Conservation (phyloP, 352 stramenopile genomes). For the Globisporangium paddicum region DNA sequence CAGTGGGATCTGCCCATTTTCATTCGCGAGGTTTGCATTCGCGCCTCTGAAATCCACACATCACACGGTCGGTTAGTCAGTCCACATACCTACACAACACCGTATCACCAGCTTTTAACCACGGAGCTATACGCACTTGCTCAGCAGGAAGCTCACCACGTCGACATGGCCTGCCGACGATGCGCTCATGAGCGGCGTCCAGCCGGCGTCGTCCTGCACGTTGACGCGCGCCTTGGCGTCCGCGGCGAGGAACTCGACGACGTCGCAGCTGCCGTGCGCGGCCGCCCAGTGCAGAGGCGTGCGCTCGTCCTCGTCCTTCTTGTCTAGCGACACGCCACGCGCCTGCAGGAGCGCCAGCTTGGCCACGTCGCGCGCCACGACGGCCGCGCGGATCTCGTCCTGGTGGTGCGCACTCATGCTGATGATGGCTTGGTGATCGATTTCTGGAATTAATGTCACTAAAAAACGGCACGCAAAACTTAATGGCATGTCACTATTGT, state of each 20-base stretch:
- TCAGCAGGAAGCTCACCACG: slow-evolving; percentile 48
- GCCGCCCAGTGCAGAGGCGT: slow-evolving; percentile 70
- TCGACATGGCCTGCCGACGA: slow-evolving; percentile 54
- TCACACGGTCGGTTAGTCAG: not conserved
- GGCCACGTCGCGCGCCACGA: slow-evolving; percentile 23
- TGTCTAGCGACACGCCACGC: slow-evolving; percentile 25
- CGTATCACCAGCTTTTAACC: no score
- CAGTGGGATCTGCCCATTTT: slow-evolving; percentile 66
- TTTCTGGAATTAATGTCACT: slow-evolving; percentile 1
- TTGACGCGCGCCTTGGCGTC: slow-evolving; percentile 35
- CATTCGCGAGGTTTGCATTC: slow-evolving; percentile 60
- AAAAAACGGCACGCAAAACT: no score
- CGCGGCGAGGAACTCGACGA: slow-evolving; percentile 54
- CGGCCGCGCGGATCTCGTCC: slow-evolving; percentile 21
- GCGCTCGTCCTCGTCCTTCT: slow-evolving; percentile 68
- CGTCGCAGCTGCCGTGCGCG: slow-evolving; percentile 35
- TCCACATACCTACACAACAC: no score
- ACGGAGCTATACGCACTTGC: slow-evolving; percentile 43
- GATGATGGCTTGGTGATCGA: not conserved
- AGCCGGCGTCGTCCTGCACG: slow-evolving; percentile 68
- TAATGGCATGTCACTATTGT: not conserved
- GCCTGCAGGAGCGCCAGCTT: slow-evolving; percentile 30
- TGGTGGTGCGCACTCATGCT: not conserved
- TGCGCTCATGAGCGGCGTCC: slow-evolving; percentile 76
- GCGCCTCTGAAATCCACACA: slow-evolving; percentile 31